These are phyloP conservation scores for Aspergillus glaucus DNA, from an alignment of 2,329 filamentous ascomycete species.

Conservation along the genomic window DNA sequence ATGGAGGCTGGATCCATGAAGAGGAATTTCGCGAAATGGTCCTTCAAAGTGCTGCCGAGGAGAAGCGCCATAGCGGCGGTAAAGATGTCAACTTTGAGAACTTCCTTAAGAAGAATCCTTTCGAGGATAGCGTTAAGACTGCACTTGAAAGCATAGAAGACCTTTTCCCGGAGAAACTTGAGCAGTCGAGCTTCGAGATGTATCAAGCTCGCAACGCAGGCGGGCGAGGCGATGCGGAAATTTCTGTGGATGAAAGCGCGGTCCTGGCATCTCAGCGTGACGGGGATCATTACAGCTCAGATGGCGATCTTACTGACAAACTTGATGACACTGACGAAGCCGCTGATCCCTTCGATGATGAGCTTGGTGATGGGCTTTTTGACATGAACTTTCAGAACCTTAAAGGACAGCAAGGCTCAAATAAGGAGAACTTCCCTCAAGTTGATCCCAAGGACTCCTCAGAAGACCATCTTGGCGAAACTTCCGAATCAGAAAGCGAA, in stretches of 20 bases:
- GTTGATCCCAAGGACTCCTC: neutral
- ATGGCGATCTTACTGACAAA: slow-evolving; percentile 35
- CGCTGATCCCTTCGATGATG: slow-evolving; percentile 5
- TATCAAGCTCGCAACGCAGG: slow-evolving; percentile 6
- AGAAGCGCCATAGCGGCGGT: slow-evolving; percentile 48
- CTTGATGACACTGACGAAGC: slow-evolving; percentile 9
- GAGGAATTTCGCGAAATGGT: slow-evolving; percentile 69
- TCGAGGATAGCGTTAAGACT: slow-evolving; percentile 62
- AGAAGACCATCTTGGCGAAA: neutral
- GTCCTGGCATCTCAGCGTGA: slow-evolving; percentile 46
- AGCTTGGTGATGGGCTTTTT: slow-evolving; percentile 18
- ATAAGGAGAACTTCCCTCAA: neutral
- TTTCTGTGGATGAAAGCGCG: slow-evolving; percentile 60
- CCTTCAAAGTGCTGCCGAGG: slow-evolving; percentile 56
- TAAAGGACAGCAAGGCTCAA: neutral
- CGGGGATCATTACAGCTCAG: slow-evolving; percentile 35
- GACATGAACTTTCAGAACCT: slow-evolving; percentile 15
- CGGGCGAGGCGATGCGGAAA: slow-evolving; percentile 14
- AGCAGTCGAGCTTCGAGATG: slow-evolving; percentile 16
- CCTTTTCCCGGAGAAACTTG: slow-evolving; percentile 65
- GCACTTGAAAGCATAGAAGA: slow-evolving; percentile 79
- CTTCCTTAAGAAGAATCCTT: slow-evolving; percentile 53
- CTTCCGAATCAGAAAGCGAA: neutral
- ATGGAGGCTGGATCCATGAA: slow-evolving; percentile 90
- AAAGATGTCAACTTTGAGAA: slow-evolving; percentile 54